These are phyloP conservation scores for Macroventuria anomochaeta DNA, from an alignment of 2,329 filamentous ascomycete genomes.

Conservation along the genomic window DNA sequence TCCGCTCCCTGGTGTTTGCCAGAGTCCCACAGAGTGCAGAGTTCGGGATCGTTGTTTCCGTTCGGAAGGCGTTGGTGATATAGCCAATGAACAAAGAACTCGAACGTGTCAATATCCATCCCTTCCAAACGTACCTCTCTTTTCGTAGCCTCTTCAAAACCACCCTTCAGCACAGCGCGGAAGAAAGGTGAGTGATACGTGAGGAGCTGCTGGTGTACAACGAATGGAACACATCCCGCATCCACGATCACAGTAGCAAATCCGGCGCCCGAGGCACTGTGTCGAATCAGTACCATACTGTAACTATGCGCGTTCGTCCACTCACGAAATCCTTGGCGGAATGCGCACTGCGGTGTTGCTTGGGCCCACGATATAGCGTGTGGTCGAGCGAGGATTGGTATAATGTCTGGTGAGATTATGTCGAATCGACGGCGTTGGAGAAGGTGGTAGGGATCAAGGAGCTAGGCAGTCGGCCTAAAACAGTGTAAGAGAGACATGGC, in stretches of 20 bases:
- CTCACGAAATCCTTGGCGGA: not conserved
- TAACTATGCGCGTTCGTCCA: not conserved
- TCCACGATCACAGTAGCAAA: not conserved
- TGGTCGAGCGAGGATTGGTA: no score
- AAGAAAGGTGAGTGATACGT: slow-evolving; percentile 19
- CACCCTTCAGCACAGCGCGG: slow-evolving; percentile 13
- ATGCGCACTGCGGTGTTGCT: not conserved
- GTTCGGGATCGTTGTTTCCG: not conserved
- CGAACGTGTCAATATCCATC: not conserved
- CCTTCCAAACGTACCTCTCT: not conserved
- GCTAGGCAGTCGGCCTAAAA: no score
- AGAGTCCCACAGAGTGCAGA: not conserved
- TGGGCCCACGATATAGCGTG: not conserved
- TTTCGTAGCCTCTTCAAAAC: not conserved
- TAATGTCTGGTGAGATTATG: no score
- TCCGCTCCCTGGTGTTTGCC: not conserved
- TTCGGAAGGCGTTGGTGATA: not conserved
- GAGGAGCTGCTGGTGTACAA: slow-evolving; percentile 17
- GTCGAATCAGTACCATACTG: not conserved
- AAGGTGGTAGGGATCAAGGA: no score
- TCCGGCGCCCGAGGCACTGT: not conserved
- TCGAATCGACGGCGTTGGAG: no score
- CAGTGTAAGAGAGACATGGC: no score
- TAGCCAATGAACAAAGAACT: not conserved
- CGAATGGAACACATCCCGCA: not conserved